These are phyloP conservation scores for Fusarium pilosicola DNA, from an alignment of 2,329 filamentous ascomycete genomes.

Conservation along the genomic window DNA sequence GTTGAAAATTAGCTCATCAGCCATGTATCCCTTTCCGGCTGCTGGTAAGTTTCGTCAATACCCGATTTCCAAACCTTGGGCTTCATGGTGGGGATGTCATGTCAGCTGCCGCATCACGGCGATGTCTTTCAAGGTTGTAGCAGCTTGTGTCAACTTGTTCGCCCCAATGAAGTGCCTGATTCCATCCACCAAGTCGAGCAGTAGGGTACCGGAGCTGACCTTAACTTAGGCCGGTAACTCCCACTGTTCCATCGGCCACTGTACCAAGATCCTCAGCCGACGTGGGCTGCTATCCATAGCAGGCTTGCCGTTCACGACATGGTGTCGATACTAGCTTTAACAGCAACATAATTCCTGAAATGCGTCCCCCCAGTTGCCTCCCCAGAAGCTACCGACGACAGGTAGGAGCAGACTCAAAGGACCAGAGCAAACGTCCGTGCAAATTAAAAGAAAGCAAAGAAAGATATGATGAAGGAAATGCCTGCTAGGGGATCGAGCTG, in stretches of 20 bases:
- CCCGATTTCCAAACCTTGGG: background rate
- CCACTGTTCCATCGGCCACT: conserved; percentile 3
- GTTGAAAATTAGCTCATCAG: conserved; percentile 10
- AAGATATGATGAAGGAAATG: conserved; percentile 44
- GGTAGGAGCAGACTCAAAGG: conserved; percentile 43
- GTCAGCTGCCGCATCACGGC: background rate
- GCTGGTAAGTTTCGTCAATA: background rate
- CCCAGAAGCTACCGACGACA: conserved; percentile 50
- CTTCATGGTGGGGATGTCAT: background rate
- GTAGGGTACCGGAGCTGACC: conserved; percentile 22
- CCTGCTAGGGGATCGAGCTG: conserved; percentile 47
- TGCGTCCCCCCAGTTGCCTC: conserved; percentile 43
- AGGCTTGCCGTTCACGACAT: background rate
- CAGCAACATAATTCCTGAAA: background rate
- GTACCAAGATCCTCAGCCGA: background rate
- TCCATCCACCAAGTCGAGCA: conserved; percentile 5
- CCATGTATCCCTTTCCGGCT: background rate
- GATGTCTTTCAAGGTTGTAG: background rate
- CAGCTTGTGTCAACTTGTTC: background rate
- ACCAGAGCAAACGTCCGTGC: conserved; percentile 35
- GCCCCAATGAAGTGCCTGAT: background rate
- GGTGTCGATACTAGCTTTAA: conserved; percentile 12
- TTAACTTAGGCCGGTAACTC: conserved; percentile 18
- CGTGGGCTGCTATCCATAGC: background rate
- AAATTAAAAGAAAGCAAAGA: conserved; percentile 41